phyloP scores from a whole-genome alignment of 441 rosid genomes.

The Cnidoscolus chayamansa region DNA sequence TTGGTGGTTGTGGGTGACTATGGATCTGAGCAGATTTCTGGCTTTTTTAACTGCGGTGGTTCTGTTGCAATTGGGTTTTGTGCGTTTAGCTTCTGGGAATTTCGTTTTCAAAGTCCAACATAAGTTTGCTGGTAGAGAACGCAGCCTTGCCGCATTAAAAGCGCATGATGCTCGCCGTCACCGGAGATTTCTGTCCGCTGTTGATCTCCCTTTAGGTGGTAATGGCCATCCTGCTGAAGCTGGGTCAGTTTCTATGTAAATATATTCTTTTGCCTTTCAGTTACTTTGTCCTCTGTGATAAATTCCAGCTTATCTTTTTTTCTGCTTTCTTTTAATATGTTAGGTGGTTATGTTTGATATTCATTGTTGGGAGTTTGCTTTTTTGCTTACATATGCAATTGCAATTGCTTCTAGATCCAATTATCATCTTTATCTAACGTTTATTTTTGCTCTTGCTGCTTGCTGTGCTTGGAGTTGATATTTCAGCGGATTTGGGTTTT shows the following conservation, averaged over 20 bases:
- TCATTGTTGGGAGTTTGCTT: background rate
- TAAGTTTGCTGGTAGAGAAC: conserved; percentile 54
- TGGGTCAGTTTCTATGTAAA: conserved; percentile 44
- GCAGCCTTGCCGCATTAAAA: conserved; percentile 48
- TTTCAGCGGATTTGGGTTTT: background rate
- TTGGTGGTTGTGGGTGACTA: conserved; percentile 9
- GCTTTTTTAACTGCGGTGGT: conserved; percentile 17
- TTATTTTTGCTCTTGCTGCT: background rate
- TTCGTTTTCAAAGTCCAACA: conserved; percentile 52
- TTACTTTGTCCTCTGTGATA: too few species aligned
- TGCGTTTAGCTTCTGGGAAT: conserved; percentile 35
- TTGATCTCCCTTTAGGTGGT: conserved; percentile 77
- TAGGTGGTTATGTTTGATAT: background rate
- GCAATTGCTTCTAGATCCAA: background rate
- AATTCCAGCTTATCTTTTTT: too few species aligned
- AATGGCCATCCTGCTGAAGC: conserved; percentile 62
- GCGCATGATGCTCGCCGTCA: conserved; percentile 73
- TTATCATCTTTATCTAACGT: too few species aligned
- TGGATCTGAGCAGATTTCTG: conserved; percentile 41
- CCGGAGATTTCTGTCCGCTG: conserved; percentile 58
- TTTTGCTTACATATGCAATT: background rate
- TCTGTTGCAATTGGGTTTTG: conserved; percentile 18
- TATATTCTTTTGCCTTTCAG: background rate
- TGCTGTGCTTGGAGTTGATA: background rate
- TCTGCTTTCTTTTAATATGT: background rate